phyloP scores from a whole-genome alignment of 768 basidiomycete species.

The Leccinum uliginosum region DNA sequence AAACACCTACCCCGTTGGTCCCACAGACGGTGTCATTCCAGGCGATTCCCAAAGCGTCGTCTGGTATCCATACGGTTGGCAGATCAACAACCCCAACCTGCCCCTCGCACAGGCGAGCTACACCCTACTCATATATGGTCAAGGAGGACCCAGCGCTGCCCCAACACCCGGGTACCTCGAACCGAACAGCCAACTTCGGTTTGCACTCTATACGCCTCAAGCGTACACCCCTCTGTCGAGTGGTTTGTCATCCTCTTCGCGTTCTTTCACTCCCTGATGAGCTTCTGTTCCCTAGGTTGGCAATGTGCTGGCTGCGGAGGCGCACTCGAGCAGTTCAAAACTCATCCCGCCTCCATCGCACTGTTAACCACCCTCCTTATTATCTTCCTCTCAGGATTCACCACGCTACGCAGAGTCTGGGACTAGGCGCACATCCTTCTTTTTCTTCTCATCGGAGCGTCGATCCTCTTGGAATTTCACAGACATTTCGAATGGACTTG shows the following conservation, averaged over 20 bases:
- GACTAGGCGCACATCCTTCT: slow-evolving; percentile 16
- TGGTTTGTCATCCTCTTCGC: slow-evolving; percentile 21
- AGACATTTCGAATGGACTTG: slow-evolving; percentile 27
- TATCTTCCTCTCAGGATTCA: slow-evolving; percentile 32
- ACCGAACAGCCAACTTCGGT: slow-evolving; percentile 49
- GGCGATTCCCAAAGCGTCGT: slow-evolving; percentile 47
- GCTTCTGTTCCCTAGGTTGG: slow-evolving; percentile 21
- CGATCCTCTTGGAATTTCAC: slow-evolving; percentile 14
- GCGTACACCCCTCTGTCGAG: slow-evolving; percentile 50
- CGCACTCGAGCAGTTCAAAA: slow-evolving; percentile 27
- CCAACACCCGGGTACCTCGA: slow-evolving; percentile 49
- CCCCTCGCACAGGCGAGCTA: slow-evolving; percentile 61
- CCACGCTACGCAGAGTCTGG: slow-evolving; percentile 30
- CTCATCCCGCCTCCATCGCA: slow-evolving; percentile 31
- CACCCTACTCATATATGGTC: slow-evolving; percentile 53
- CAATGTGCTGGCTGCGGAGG: slow-evolving; percentile 26
- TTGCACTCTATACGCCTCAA: slow-evolving; percentile 61
- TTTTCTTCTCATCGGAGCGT: background rate
- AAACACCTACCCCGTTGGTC: slow-evolving; percentile 64
- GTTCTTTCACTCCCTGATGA: background rate
- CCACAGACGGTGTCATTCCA: slow-evolving; percentile 47
- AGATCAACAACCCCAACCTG: slow-evolving; percentile 41
- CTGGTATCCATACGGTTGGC: slow-evolving; percentile 62
- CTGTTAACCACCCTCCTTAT: slow-evolving; percentile 30
- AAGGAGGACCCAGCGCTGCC: slow-evolving; percentile 47